Evolutionary conservation across 2,329 filamentous ascomycete genomes (phyloP), one percentile per base, ranked within the genome.

Genomic region (Mollisia scopiformis): DNA sequence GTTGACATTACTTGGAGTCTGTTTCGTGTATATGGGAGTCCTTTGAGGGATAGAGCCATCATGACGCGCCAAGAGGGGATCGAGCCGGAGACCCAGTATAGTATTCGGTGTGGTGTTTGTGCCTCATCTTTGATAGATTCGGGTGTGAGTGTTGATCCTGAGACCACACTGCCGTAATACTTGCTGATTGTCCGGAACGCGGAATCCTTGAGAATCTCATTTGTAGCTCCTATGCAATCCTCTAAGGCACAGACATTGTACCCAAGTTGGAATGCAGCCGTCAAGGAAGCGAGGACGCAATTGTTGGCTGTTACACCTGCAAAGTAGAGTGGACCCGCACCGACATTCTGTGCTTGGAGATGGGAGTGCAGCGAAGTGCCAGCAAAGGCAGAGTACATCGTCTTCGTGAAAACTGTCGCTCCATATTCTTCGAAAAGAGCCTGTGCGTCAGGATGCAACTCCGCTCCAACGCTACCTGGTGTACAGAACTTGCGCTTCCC

Each of bases 51-150:
- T 19, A 57, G 31, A 27, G 55, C 55, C 13, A 57, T 27, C 55
- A 57, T 57, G 5, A 57, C 55, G 6, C 55, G 16, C 55, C 55
- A 57, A 23, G 28, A 37, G 14, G 55, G 55, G n/a, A 57, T 57
- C 6, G 55, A 57, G 6, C 55, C 55, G 19, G 43, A 50, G n/a
- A 57, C 55, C 31, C 46, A 57, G 43, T 50, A 57, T 43, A 57
- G n/a, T 3, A 55, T 55, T 31, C 52, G 39, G 6, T 25, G 39
- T 14, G n/a, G n/a, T 13, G 21, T 43, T 25, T 3, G 6, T 43
- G 74, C 37, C 21, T 53, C 50, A 4, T 23, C 5, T 25, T 37
- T 11, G 14, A 53, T 37, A 23, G 31, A 19, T 8, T 35, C 50
- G 8, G 25, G 16, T 3, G 50, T 53, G 31, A 53, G 50, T 21